Conservation (phyloP, 768 basidiomycete genomes). For the Sutorius australiensis region DNA sequence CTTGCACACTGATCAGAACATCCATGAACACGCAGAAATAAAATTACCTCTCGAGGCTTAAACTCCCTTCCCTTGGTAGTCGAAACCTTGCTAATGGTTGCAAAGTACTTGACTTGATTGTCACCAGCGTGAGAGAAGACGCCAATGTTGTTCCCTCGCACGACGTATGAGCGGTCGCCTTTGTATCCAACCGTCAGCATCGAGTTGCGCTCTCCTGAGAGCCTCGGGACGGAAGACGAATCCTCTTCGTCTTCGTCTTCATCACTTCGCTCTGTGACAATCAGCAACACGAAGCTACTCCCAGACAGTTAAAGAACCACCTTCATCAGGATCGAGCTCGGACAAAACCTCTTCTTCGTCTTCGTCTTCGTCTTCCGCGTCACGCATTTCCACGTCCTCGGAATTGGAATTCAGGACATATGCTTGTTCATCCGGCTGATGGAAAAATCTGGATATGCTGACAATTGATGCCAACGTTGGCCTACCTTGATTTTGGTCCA, state of each 20-base stretch:
- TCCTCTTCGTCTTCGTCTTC: slow-evolving; percentile 39
- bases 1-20: slow-evolving; percentile 38
- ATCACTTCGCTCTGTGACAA: slow-evolving; percentile 44
- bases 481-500: slow-evolving; percentile 82
- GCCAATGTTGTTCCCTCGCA: slow-evolving; percentile 87
- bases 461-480: background rate
- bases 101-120: slow-evolving; percentile 76
- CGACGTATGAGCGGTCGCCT: slow-evolving; percentile 91
- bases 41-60: slow-evolving; percentile 74
- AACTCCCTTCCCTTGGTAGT: slow-evolving; percentile 81
- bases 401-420: slow-evolving; percentile 74
- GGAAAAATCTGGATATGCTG: background rate
- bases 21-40: background rate
- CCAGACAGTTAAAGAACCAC: slow-evolving; percentile 32
- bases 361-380: slow-evolving; percentile 67
- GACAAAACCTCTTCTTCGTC: slow-evolving; percentile 75
- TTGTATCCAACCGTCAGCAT: slow-evolving; percentile 93
- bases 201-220: slow-evolving; percentile 71
- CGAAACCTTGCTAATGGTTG: slow-evolving; percentile 79
- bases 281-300: background rate
- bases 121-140: slow-evolving; percentile 76
- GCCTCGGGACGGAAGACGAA: slow-evolving; percentile 34
- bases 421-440: slow-evolving; percentile 75
- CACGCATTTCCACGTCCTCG: slow-evolving; percentile 88
- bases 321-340: slow-evolving; percentile 63